Evolutionary conservation across 2,329 filamentous ascomycete genomes (phyloP), one percentile per base, ranked within the genome.

Genomic region (Fusarium odoratissimum): DNA sequence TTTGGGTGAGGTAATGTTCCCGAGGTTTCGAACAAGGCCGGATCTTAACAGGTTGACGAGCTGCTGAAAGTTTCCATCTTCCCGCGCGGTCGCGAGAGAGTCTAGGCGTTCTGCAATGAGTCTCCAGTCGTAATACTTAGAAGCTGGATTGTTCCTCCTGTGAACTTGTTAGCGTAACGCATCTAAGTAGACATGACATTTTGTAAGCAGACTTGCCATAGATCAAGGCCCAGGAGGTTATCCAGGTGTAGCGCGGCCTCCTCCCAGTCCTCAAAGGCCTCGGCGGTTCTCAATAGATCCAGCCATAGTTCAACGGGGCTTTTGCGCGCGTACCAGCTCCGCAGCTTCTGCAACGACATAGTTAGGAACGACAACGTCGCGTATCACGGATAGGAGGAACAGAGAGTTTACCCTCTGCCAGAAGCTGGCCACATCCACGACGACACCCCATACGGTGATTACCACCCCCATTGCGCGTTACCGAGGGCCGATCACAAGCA

Each of bases 201-300:
- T 17, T 28, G n/a, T 14, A 23, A 11, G 35, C 72, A 82, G 23
- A 28, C 64, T 41, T 84, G 93, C 93, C 93, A 97, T 69, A 95
- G 82, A 82, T 97, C 93, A 74, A 95, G 90, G 45, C 91, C 91
- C n/a, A 95, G 86, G 23, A 93, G 85, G 76, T 92, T 91, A 81
- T 97, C 95, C n/a, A 97, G 87, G 77, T 93, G 89, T 71, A 93
- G 88, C 3, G 95, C 94, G n/a, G 92, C 91, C 73, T 91, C 91
- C 79, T 95, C 92, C 94, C 95, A 98, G 79, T 96, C 92, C 78
- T 96, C 93, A 79, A 92, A 97, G 31, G 88, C 87, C 72, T 90
- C 86, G 23, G 94, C 92, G 65, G 90, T 87, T 59, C 86, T 87
- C 52, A 97, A 84, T 30, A 87, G 84, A 68, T 92, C 87, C 46